phyloP scores from a whole-genome alignment of 495 filamentous ascomycete species.

The Podospora anserina region DNA sequence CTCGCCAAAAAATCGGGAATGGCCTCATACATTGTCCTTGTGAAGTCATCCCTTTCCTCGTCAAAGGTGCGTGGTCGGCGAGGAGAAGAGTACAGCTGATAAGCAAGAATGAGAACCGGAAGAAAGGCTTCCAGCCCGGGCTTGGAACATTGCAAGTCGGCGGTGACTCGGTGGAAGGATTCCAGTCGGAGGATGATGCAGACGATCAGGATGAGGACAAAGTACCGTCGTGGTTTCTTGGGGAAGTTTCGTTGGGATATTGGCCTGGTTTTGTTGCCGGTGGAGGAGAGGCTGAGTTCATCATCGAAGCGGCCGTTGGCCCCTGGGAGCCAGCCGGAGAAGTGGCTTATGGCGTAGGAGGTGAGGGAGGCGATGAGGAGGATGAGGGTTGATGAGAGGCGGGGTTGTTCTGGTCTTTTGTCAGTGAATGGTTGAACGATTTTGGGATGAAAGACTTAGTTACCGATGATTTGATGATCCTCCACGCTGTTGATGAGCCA shows the following conservation, averaged over 20 bases:
- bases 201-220: conserved; percentile 37
- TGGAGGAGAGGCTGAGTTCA: conserved; percentile 31
- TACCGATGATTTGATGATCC: conserved; percentile 46
- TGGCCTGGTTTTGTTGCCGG: conserved; percentile 9
- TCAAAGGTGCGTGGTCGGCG: conserved; percentile 20
- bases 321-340: conserved; percentile 45
- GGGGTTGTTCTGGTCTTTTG: conserved; percentile 38
- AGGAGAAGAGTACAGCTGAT: conserved; percentile 38
- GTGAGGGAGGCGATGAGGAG: conserved; percentile 35
- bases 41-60: conserved; percentile 38
- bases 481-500: conserved; percentile 45
- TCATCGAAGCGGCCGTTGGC: conserved; percentile 47
- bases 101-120: conserved; percentile 35
- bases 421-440: background rate
- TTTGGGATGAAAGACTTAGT: background rate
- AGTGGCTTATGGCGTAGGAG: conserved; percentile 40
- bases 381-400: conserved; percentile 40
- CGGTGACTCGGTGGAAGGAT: conserved; percentile 36
- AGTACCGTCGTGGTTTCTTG: conserved; percentile 43
- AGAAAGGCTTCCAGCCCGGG: conserved; percentile 45
- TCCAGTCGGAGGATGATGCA: conserved; percentile 45
- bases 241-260: conserved; percentile 32
- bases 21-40: conserved; percentile 37
- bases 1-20: conserved; percentile 35
- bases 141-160: conserved; percentile 41